A percentile compares a stretch with the other conserved stretches of the same genome.
Evolutionary conservation across 2,329 filamentous ascomycete species (phyloP).

Genomic region (Claviceps digitariae): DNA sequence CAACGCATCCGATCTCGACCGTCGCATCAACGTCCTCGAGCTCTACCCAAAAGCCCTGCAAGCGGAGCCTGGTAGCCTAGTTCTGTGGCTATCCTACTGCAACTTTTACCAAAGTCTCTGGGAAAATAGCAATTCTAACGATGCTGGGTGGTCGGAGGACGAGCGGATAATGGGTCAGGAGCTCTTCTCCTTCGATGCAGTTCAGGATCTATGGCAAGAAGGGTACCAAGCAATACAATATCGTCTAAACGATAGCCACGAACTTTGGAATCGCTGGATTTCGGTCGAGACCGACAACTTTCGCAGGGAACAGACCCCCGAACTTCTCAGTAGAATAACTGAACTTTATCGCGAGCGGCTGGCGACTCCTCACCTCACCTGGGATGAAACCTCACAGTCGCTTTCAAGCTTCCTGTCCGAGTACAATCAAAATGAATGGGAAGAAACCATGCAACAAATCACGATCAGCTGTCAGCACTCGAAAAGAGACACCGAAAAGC

Average conservation of each 20-base stretch:
- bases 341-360: constrained; percentile 59
- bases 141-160: constrained; percentile 45
- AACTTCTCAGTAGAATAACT: constrained; percentile 50
- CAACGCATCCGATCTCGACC: constrained; percentile 47
- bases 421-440: constrained; percentile 58
- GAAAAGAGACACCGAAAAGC: constrained; percentile 46
- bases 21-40: constrained; percentile 57
- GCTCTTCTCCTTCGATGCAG: constrained; percentile 54
- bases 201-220: constrained; percentile 57
- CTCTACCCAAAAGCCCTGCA: constrained; percentile 55
- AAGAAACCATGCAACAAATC: constrained; percentile 56
- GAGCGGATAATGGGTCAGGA: constrained; percentile 57
- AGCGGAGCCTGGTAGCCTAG: constrained; percentile 60
- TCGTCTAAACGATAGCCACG: constrained; percentile 62
- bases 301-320: constrained; percentile 36
- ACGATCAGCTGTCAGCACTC: constrained; percentile 49
- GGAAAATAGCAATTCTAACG: constrained; percentile 44
- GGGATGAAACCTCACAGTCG: constrained; percentile 60
- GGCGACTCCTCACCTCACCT: constrained; percentile 57
- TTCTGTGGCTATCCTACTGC: constrained; percentile 65
- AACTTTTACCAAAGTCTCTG: constrained; percentile 66
- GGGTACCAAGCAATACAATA: constrained; percentile 60
- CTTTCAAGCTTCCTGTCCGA: constrained; percentile 64
- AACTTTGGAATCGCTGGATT: constrained; percentile 69
- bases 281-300: constrained; percentile 58